Conservation (phyloP, 805 yeast genomes). For the Torulaspora quercuum region DNA sequence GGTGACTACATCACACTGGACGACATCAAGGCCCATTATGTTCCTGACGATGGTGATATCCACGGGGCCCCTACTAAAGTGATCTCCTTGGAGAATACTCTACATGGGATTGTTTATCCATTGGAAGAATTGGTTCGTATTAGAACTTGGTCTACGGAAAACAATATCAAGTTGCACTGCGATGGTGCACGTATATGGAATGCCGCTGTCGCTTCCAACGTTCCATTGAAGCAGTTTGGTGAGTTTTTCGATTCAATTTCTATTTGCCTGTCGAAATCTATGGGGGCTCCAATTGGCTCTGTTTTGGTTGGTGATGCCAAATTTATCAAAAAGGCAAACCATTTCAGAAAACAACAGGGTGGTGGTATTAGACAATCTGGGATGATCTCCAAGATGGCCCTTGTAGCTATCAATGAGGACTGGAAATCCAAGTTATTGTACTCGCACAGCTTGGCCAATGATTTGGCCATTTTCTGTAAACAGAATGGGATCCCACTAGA, state of each 20-base stretch:
- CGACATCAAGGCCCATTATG: slow-evolving; percentile 60
- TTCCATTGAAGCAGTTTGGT: slow-evolving; percentile 67
- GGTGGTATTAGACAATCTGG: slow-evolving; percentile 94
- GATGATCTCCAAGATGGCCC: slow-evolving; percentile 74
- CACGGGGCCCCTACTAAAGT: slow-evolving; percentile 87
- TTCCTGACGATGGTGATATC: slow-evolving; percentile 75
- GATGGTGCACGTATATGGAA: slow-evolving; percentile 97
- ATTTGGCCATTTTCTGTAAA: slow-evolving; percentile 51
- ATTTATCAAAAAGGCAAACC: slow-evolving; percentile 67
- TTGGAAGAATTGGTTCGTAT: slow-evolving; percentile 71
- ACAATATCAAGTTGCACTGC: slow-evolving; percentile 64
- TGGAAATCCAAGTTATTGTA: slow-evolving; percentile 49
- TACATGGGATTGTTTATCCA: slow-evolving; percentile 81
- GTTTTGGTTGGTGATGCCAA: slow-evolving; percentile 65
- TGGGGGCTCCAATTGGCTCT: slow-evolving; percentile 94
- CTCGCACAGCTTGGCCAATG: slow-evolving; percentile 51
- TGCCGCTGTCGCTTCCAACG: slow-evolving; percentile 67
- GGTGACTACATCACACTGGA: slow-evolving; percentile 75
- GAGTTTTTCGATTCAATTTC: slow-evolving; percentile 83
- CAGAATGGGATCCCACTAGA: slow-evolving; percentile 54
- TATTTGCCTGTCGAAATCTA: slow-evolving; percentile 80
- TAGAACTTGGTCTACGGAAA: slow-evolving; percentile 60
- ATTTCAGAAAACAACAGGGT: slow-evolving; percentile 87
- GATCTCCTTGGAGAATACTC: slow-evolving; percentile 81
- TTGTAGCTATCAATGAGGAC: slow-evolving; percentile 70